phyloP scores from a whole-genome alignment of 225 moss, liverwort and hornwort genomes.

The Bryum argenteum region DNA sequence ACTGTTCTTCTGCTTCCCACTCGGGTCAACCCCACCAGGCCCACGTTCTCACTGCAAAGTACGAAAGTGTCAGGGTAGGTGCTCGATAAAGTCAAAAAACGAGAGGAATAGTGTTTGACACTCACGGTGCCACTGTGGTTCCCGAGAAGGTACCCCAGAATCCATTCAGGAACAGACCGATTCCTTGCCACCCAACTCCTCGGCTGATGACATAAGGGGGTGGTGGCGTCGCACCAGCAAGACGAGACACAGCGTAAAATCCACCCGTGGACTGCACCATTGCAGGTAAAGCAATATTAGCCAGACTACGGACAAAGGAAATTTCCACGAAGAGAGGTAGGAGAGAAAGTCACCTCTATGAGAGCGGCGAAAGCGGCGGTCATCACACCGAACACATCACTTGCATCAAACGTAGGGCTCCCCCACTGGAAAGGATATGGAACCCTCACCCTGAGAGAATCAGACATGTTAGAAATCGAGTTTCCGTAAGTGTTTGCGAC shows the following conservation, averaged over 20 bases:
- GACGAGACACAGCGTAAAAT: conserved; percentile 71
- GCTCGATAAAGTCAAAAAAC: background rate
- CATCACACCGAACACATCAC: conserved; percentile 67
- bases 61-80: background rate
- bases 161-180: conserved; percentile 65
- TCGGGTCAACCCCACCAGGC: conserved; percentile 59
- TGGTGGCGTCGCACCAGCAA: conserved; percentile 84
- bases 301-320: background rate
- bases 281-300: no score
- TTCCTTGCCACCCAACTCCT: conserved; percentile 82
- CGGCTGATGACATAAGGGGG: conserved; percentile 81
- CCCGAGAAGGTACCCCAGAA: conserved; percentile 70
- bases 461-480: no score
- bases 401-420: conserved; percentile 66
- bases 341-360: conserved; percentile 39
- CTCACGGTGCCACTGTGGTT: conserved; percentile 67
- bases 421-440: conserved; percentile 71
- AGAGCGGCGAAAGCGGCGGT: conserved; percentile 56
- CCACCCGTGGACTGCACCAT: conserved; percentile 73
- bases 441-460: conserved; percentile 55
- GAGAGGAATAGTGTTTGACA: background rate
- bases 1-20: conserved; percentile 62
- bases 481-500: background rate
- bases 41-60: conserved; percentile 50
- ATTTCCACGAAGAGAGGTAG: background rate